phyloP scores from a whole-genome alignment of 2,329 filamentous ascomycete species.

The Paecilomyces formosus region DNA sequence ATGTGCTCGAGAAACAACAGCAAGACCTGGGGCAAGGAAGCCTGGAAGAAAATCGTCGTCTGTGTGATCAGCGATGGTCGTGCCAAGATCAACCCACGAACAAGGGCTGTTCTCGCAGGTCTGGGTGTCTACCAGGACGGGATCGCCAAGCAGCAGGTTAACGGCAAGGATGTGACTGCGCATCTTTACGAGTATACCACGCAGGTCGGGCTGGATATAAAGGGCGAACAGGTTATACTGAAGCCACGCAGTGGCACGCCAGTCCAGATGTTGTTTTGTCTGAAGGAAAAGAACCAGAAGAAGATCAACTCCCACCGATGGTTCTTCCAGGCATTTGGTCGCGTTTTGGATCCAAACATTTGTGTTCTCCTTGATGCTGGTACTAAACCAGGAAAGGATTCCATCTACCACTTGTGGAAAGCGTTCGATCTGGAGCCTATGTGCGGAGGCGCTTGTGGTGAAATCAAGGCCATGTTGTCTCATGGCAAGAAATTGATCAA shows the following conservation, averaged over 20 bases:
- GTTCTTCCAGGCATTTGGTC: slow-evolving; percentile 97
- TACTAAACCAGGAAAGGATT: slow-evolving; percentile 87
- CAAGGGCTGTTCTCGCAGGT: slow-evolving; percentile 78
- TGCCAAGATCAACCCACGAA: slow-evolving; percentile 91
- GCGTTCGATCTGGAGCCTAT: slow-evolving; percentile 96
- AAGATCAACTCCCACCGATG: slow-evolving; percentile 99
- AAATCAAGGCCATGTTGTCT: slow-evolving; percentile 96
- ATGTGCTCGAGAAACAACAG: slow-evolving; percentile 91
- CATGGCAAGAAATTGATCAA: slow-evolving; percentile 84
- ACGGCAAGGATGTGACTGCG: slow-evolving; percentile 89
- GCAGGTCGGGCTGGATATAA: slow-evolving; percentile 67
- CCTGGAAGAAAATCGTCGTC: slow-evolving; percentile 99
- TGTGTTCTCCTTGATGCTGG: slow-evolving; percentile 94
- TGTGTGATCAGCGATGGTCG: slow-evolving; percentile 95
- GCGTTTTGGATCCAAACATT: slow-evolving; percentile 88
- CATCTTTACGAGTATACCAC: slow-evolving; percentile 80
- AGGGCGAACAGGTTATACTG: slow-evolving; percentile 79
- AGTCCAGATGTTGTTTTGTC: slow-evolving; percentile 92
- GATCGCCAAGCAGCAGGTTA: slow-evolving; percentile 97
- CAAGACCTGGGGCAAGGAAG: slow-evolving; percentile 96
- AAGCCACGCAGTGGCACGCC: slow-evolving; percentile 77
- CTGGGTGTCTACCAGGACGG: slow-evolving; percentile 97
- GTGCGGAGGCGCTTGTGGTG: slow-evolving; percentile 94
- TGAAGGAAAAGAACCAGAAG: slow-evolving; percentile 99
- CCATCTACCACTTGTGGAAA: slow-evolving; percentile 97